Conservation (phyloP, 306 rosid species). For the Cucurbita pepo region DNA sequence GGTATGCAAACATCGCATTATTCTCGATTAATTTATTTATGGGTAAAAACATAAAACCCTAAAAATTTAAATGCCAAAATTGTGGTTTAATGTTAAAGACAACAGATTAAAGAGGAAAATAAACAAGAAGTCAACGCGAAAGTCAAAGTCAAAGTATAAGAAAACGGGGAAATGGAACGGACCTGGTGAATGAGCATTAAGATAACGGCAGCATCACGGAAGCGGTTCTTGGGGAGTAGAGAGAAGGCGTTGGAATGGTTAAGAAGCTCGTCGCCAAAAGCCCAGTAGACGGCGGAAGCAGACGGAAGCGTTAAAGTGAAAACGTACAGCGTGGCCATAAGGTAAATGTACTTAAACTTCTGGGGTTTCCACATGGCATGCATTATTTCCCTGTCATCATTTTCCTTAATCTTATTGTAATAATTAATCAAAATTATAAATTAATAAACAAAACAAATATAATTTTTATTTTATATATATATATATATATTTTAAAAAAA, state of each 20-base stretch:
- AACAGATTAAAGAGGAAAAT: background rate
- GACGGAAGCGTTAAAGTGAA: constrained; percentile 86
- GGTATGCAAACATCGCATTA: no score
- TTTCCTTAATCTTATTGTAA: background rate
- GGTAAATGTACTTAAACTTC: constrained; percentile 77
- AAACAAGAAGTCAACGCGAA: background rate
- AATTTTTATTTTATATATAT: no score
- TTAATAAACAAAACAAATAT: no score
- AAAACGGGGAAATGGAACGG: background rate
- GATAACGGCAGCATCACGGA: constrained; percentile 77
- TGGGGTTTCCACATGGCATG: constrained; percentile 99
- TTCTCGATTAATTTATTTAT: no score
- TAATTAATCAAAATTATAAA: background rate
- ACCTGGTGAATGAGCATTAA: constrained; percentile 97
- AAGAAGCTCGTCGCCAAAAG: constrained; percentile 78
- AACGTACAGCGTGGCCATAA: constrained; percentile 79
- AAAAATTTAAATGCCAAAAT: no score
- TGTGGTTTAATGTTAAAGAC: no score
- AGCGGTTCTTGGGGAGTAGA: constrained; percentile 62
- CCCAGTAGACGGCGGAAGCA: constrained; percentile 80
- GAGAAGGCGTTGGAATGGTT: constrained; percentile 83
- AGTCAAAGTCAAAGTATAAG: background rate
- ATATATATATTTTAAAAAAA: background rate
- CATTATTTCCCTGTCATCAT: constrained; percentile 72
- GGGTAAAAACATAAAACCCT: no score